These are phyloP conservation scores for Chalciporus chontae DNA, from an alignment of 768 basidiomycete genomes.

Conservation along the genomic window DNA sequence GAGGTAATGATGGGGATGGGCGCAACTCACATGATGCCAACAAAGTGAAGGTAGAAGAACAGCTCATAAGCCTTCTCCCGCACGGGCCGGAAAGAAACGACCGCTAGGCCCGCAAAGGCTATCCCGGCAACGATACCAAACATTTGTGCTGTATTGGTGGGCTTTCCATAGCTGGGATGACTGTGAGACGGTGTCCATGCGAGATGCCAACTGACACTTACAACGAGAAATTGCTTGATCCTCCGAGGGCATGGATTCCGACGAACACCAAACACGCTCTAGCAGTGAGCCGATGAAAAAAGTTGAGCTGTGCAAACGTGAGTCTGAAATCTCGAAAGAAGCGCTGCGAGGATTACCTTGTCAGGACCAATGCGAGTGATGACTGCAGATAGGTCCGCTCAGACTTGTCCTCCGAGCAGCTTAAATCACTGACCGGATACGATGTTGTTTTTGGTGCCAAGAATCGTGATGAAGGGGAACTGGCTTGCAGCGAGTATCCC, in stretches of 20 bases:
- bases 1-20: background rate
- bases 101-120: conserved; percentile 37
- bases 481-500: conserved; percentile 33
- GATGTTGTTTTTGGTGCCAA: conserved; percentile 43
- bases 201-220: background rate
- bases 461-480: conserved; percentile 37
- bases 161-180: conserved; percentile 2
- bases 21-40: conserved; percentile 35
- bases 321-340: background rate
- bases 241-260: conserved; percentile 44
- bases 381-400: conserved; percentile 6
- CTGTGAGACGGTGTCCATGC: background rate
- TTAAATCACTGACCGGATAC: conserved; percentile 14
- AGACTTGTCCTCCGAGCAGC: background rate
- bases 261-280: conserved; percentile 43
- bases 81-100: conserved; percentile 49
- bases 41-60: conserved; percentile 47
- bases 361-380: conserved; percentile 22
- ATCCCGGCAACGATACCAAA: conserved; percentile 35
- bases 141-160: conserved; percentile 11
- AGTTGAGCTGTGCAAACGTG: conserved; percentile 27
- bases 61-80: conserved; percentile 46
- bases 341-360: conserved; percentile 8
- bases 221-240: conserved; percentile 12
- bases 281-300: conserved; percentile 44